Evolutionary conservation across 2,329 filamentous ascomycete species (phyloP).

Genomic region (Cercospora berteroae): DNA sequence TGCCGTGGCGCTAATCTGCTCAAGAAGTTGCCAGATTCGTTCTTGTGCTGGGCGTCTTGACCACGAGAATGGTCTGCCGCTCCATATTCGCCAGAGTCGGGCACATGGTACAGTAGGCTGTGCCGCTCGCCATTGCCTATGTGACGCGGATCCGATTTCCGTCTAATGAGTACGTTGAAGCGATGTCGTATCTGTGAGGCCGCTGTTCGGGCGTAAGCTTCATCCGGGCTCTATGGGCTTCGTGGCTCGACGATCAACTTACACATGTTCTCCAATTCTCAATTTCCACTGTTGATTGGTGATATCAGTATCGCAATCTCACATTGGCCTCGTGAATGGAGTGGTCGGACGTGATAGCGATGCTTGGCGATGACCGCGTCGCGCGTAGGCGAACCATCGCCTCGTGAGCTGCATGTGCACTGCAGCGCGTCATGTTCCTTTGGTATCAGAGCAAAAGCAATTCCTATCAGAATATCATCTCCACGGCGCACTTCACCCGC

Average conservation of each 20-base stretch:
- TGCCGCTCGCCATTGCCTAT: conserved; percentile 16
- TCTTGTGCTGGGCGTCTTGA: background rate
- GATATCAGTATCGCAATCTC: background rate
- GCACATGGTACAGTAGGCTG: conserved; percentile 13
- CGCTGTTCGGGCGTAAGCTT: conserved; percentile 5
- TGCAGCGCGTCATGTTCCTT: conserved; percentile 3
- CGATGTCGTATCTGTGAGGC: conserved; percentile 19
- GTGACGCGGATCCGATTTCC: conserved; percentile 4
- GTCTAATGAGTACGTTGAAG: conserved; percentile 12
- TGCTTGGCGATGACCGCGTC: conserved; percentile 4
- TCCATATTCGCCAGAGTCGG: conserved; percentile 10
- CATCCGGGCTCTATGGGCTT: too few species aligned
- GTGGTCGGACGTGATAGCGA: background rate
- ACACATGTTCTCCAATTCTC: conserved; percentile 2
- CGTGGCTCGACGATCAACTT: background rate
- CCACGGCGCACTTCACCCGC: background rate
- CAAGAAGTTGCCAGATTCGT: conserved; percentile 2
- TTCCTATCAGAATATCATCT: background rate
- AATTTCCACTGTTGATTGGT: background rate
- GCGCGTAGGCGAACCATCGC: background rate
- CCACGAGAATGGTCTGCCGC: background rate
- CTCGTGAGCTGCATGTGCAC: background rate
- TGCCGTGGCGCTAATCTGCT: conserved; percentile 9
- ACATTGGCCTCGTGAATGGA: background rate
- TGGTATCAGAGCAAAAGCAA: background rate